Base-by-base conservation (phyloP, 2,329 filamentous ascomycete genomes). In the Trichoderma hamatum region DNA sequence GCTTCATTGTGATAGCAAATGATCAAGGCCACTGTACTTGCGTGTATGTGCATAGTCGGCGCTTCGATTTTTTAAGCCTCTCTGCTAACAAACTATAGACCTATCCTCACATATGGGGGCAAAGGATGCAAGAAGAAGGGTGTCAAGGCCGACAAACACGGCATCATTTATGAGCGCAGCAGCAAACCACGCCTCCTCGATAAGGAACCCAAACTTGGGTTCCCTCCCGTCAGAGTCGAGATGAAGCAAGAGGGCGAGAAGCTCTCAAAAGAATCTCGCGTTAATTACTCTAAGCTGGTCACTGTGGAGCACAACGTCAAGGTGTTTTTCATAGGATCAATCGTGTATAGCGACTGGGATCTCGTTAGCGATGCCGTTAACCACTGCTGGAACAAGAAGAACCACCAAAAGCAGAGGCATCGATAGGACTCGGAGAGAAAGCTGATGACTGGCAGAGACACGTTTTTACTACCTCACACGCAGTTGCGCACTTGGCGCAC, bases 301-400 rank as follows among this genome's bases (percentile, higher is more conserved):
- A 86, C 85, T 3, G 80, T 89, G 30, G 85, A 88, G 74, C 86
- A 88, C 76, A 89, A 89, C 72, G 78, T 84, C 72, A 83, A 80
- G 56, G 84, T 88, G n/a, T 81, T 84, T 72, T 87, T 88, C 73
- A 84, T 89, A 63, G 86, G 86, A n/a, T 73, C 76, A 5, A 79
- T 88, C 19, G 67, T 74, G 3, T 67, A 72, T 1, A 72, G 78
- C 0, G 80, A 86, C 72, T 82, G 81, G 71, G 73, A 82, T 0
- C 77, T 76, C 10, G 81, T 87, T 34, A 73, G 73, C 9, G 75
- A 80, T 3, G 84, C 84, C 4, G 83, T 87, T 66, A 81, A 86
- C 71, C 72, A 75, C 49, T 86, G 84, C 75, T 87, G 84, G 84
- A 74, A 76, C 49, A 79, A 80, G 21, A 86, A 85, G 74, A 79